Percentiles rank a stretch among this genome's conserved stretches.
Evolutionary conservation across 2,329 filamentous ascomycete genomes (phyloP).

Genomic region (Fusarium begoniae): DNA sequence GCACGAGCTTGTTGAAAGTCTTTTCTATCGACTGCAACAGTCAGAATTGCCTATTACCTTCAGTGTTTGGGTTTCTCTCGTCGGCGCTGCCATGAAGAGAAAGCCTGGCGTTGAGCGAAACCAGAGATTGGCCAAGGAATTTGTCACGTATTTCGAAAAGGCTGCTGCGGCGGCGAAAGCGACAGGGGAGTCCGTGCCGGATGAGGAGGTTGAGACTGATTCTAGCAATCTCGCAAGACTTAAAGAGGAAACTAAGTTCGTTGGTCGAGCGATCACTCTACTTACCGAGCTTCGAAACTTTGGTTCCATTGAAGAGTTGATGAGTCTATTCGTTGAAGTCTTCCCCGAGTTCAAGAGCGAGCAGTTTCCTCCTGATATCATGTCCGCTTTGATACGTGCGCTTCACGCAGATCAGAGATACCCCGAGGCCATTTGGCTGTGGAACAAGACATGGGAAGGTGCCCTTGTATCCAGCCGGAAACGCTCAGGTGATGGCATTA

Average conservation of each 20-base stretch:
- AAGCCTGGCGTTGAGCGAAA: slow-evolving; percentile 40
- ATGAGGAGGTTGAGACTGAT: not conserved
- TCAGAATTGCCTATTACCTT: slow-evolving; percentile 55
- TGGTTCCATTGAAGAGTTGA: slow-evolving; percentile 65
- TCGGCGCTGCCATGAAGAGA: slow-evolving; percentile 46
- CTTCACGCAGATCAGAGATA: slow-evolving; percentile 67
- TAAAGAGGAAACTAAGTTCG: slow-evolving; percentile 38
- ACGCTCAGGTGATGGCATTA: slow-evolving; percentile 44
- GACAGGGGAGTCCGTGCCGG: not conserved
- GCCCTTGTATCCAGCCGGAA: slow-evolving; percentile 52
- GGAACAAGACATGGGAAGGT: slow-evolving; percentile 68
- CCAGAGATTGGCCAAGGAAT: slow-evolving; percentile 39
- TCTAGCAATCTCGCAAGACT: slow-evolving; percentile 36
- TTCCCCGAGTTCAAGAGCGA: slow-evolving; percentile 49
- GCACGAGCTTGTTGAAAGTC: slow-evolving; percentile 51
- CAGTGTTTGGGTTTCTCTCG: slow-evolving; percentile 53
- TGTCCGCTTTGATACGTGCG: slow-evolving; percentile 74
- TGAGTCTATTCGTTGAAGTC: slow-evolving; percentile 60
- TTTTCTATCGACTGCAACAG: slow-evolving; percentile 55
- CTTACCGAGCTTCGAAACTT: slow-evolving; percentile 53
- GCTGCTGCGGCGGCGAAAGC: slow-evolving; percentile 19
- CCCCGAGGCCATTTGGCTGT: slow-evolving; percentile 70
- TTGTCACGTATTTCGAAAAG: slow-evolving; percentile 44
- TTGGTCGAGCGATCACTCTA: slow-evolving; percentile 48
- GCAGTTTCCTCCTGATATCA: slow-evolving; percentile 61